Conservation (phyloP, 1,284 basidiomycete genomes). For the Marasmius sp. region DNA sequence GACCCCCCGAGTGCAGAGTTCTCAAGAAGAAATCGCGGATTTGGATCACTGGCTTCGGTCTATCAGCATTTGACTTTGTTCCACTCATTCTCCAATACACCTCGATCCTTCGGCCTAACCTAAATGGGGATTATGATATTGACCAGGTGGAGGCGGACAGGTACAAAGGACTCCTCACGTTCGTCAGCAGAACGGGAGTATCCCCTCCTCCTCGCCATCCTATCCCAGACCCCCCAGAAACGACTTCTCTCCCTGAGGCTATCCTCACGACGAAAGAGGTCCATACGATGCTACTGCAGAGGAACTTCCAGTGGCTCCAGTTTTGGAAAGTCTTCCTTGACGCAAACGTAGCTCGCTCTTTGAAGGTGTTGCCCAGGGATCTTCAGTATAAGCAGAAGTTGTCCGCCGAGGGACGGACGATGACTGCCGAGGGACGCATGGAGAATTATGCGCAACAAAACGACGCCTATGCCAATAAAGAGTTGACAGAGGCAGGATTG, state of each 20-base stretch:
- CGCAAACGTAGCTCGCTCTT: not conserved
- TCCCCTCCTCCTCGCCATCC: not conserved
- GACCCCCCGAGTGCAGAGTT: no score
- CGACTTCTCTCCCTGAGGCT: not conserved
- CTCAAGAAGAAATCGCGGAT: not conserved
- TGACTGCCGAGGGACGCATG: not conserved
- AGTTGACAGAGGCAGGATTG: not conserved
- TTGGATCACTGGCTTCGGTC: not conserved
- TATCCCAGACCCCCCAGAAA: not conserved
- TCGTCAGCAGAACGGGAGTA: not conserved
- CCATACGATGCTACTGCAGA: not conserved
- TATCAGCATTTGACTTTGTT: not conserved
- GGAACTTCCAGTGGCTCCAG: not conserved
- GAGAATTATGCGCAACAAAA: not conserved
- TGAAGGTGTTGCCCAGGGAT: not conserved
- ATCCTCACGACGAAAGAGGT: not conserved
- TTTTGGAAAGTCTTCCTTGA: not conserved
- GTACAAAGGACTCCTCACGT: not conserved
- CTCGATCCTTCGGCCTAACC: not conserved
- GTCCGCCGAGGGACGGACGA: no score
- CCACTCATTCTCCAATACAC: not conserved
- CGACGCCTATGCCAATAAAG: not conserved
- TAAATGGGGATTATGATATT: not conserved
- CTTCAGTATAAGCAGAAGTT: not conserved
- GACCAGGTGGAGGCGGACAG: not conserved